Evolutionary conservation across 306 rosid species (phyloP), one percentile per base, ranked within the genome.

Genomic region (Cucumis cinereus): DNA sequence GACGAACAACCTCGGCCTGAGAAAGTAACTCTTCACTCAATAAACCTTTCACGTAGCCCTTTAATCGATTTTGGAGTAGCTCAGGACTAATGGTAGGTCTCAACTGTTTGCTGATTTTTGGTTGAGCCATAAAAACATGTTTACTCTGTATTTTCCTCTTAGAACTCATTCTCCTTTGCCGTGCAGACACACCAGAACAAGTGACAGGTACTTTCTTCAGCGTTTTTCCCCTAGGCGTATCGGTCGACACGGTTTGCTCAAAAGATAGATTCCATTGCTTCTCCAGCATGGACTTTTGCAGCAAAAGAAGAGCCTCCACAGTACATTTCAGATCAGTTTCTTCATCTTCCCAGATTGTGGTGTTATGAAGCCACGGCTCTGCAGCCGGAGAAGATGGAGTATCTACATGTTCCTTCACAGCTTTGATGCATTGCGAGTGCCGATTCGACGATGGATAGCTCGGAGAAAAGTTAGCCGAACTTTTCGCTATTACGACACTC

Each of bases 181-280:
- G 87, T 15, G 99, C 99, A 77, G 99, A 94, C 57, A 94, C 84
- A 56, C 99, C 99, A n/a, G 99, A 94, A 85, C 87, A 90, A 81
- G 91, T 89, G n/a, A 94, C 89, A 0, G 84, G 81, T 54, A 86
- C 83, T 79, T 86, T 88, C 80, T 81, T 80, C 33, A 28, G 35
- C 17, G 33, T 79, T 22, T 74, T 84, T 35, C 20, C 81, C 58
- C 64, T 80, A 1, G 84, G 81, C 24, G 35, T 43, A 63, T 86
- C 82, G 0, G 62, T 66, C 6, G 79, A 79, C 79, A 80, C 78
- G 20, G 81, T 85, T 72, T 83, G 79, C 69, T 90, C 87, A 19
- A 89, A 87, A 1, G 97, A 89, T 75, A 94, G 97, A 82, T 75
- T 90, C 96, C 96, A 92, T 64, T 92, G 99, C 90, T 94, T 94